phyloP scores from a whole-genome alignment of 768 basidiomycete species.

The Termitomyces titanicus region DNA sequence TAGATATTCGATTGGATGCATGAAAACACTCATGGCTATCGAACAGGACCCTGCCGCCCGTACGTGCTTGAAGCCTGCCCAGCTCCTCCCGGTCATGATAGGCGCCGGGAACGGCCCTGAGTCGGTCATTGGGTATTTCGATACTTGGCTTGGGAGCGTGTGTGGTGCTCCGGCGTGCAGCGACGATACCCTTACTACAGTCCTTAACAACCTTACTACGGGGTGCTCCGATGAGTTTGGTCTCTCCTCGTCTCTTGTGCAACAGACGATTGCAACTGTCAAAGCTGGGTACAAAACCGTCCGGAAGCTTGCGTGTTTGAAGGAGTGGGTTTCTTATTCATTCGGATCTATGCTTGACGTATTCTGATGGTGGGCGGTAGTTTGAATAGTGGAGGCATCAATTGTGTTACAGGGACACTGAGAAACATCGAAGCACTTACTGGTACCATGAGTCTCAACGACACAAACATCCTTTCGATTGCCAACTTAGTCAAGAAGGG shows the following conservation, averaged over 20 bases:
- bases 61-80: slow-evolving; percentile 37
- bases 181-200: slow-evolving; percentile 42
- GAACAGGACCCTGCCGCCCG: slow-evolving; percentile 17
- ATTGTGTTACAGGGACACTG: slow-evolving; percentile 53
- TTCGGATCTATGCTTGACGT: not conserved
- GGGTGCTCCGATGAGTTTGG: slow-evolving; percentile 43
- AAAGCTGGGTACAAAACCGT: slow-evolving; percentile 43
- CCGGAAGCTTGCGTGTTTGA: slow-evolving; percentile 47
- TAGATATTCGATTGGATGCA: slow-evolving; percentile 20
- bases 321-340: slow-evolving; percentile 41
- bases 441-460: slow-evolving; percentile 25
- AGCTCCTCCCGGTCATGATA: slow-evolving; percentile 24
- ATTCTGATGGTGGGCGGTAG: not conserved
- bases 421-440: slow-evolving; percentile 38
- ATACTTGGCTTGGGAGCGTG: slow-evolving; percentile 47
- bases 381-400: slow-evolving; percentile 23
- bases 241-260: slow-evolving; percentile 11
- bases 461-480: slow-evolving; percentile 21
- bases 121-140: slow-evolving; percentile 37
- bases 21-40: slow-evolving; percentile 16
- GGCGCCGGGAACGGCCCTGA: slow-evolving; percentile 21
- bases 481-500: slow-evolving; percentile 24
- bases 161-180: slow-evolving; percentile 47
- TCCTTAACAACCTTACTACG: slow-evolving; percentile 40
- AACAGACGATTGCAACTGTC: slow-evolving; percentile 26